phyloP scores from a whole-genome alignment of 164 flowering plant genomes.

The Vitis rotundifolia region DNA sequence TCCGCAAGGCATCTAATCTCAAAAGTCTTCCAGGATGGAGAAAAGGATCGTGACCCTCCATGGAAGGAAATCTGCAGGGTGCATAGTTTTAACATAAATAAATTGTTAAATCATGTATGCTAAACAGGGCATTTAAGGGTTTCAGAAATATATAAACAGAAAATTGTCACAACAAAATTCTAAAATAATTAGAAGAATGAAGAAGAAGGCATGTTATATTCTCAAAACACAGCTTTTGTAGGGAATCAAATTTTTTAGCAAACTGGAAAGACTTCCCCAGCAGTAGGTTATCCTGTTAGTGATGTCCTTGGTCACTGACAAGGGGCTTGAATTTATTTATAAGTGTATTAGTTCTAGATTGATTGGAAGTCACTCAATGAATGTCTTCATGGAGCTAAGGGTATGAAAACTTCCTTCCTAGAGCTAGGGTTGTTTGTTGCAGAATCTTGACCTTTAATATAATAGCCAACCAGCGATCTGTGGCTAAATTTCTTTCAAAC shows the following conservation, averaged over 20 bases:
- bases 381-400: too few relatives aligned
- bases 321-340: background rate
- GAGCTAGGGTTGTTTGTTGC: too few relatives aligned
- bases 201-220: background rate
- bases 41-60: constrained; percentile 34
- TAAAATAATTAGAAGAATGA: background rate
- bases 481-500: too few relatives aligned
- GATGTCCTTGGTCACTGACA: background rate
- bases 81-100: constrained; percentile 10
- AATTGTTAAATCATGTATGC: background rate
- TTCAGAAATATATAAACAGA: background rate
- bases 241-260: background rate
- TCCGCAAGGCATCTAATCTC: constrained; percentile 29
- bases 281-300: background rate
- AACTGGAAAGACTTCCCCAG: background rate
- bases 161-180: background rate
- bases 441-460: too few relatives aligned
- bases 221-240: background rate
- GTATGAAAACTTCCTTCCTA: too few relatives aligned
- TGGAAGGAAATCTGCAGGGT: constrained; percentile 46
- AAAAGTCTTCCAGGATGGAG: constrained; percentile 31
- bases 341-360: background rate
- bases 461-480: too few relatives aligned
- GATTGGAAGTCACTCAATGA: background rate
- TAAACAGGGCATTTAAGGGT: background rate